Evolutionary conservation across 1,139 yeast genomes (phyloP).

Genomic region (Yamadazyma dendronema): DNA sequence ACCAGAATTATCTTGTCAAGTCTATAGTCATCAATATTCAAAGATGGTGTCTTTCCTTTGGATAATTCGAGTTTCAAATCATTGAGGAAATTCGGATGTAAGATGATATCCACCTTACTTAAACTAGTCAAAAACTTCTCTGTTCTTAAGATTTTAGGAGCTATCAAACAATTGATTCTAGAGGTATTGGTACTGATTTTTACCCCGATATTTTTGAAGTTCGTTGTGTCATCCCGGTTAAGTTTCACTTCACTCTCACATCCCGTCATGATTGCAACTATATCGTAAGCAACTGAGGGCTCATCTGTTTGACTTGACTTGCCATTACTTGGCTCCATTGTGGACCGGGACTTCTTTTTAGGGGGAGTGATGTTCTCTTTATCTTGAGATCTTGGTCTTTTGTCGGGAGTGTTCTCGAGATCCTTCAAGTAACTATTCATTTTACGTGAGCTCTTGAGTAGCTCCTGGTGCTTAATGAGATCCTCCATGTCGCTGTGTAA

Average conservation of each 20-base stretch:
- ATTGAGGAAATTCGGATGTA: conserved; percentile 47
- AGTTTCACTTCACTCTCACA: conserved; percentile 49
- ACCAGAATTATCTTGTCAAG: conserved; percentile 33
- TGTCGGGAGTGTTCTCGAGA: conserved; percentile 20
- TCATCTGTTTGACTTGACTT: neutral
- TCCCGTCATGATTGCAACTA: conserved; percentile 59
- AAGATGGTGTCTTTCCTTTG: conserved; percentile 18
- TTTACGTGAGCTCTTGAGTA: conserved; percentile 37
- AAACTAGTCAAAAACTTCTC: conserved; percentile 69
- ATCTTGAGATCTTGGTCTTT: conserved; percentile 11
- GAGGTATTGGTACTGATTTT: conserved; percentile 34
- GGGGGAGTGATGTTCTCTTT: conserved; percentile 16
- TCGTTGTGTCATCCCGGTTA: conserved; percentile 30
- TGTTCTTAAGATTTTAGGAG: conserved; percentile 79
- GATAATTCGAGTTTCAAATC: conserved; percentile 35
- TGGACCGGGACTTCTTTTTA: neutral
- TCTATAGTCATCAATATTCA: conserved; percentile 31
- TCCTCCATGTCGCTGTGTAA: conserved; percentile 70
- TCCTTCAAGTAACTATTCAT: conserved; percentile 38
- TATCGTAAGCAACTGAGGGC: neutral
- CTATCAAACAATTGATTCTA: conserved; percentile 53
- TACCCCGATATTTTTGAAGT: conserved; percentile 33
- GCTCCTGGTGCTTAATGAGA: conserved; percentile 57
- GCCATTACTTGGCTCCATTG: neutral
- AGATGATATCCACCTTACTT: conserved; percentile 34